A percentile compares a stretch with the other conserved stretches of the same genome.
Evolutionary conservation across 441 rosid genomes (phyloP).

Genomic region (Omphalea diandra): DNA sequence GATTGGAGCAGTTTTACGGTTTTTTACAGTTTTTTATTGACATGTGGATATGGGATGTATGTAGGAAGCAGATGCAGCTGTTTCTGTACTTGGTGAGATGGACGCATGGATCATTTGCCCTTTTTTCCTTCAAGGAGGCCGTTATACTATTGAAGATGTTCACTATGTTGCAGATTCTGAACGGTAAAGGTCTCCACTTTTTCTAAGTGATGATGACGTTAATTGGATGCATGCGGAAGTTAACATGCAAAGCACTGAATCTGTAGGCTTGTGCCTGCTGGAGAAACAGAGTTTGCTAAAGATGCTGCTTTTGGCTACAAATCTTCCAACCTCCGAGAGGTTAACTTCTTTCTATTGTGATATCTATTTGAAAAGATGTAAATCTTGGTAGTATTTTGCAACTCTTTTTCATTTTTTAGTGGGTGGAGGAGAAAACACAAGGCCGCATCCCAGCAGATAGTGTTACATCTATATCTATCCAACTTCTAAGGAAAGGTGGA

Average conservation of each 20-base stretch:
- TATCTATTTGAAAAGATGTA: neutral
- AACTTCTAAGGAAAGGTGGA: conserved; percentile 85
- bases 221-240: neutral
- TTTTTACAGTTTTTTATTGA: conserved; percentile 11
- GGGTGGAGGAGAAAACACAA: conserved; percentile 93
- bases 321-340: conserved; percentile 91
- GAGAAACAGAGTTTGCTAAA: conserved; percentile 95
- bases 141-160: conserved; percentile 79
- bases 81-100: conserved; percentile 87
- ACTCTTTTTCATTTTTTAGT: conserved; percentile 43
- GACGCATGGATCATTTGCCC: conserved; percentile 98
- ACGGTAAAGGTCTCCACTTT: conserved; percentile 39
- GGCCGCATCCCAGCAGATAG: conserved; percentile 64
- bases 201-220: conserved; percentile 17
- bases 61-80: conserved; percentile 93
- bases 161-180: conserved; percentile 96
- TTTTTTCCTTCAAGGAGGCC: conserved; percentile 98
- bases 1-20: neutral
- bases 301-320: conserved; percentile 92
- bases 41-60: conserved; percentile 24
- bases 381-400: conserved; percentile 18
- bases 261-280: conserved; percentile 88
- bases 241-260: conserved; percentile 20
- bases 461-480: conserved; percentile 76
- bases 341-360: conserved; percentile 28